phyloP scores from a whole-genome alignment of 1,284 basidiomycete species.

The Schizophyllum amplum region DNA sequence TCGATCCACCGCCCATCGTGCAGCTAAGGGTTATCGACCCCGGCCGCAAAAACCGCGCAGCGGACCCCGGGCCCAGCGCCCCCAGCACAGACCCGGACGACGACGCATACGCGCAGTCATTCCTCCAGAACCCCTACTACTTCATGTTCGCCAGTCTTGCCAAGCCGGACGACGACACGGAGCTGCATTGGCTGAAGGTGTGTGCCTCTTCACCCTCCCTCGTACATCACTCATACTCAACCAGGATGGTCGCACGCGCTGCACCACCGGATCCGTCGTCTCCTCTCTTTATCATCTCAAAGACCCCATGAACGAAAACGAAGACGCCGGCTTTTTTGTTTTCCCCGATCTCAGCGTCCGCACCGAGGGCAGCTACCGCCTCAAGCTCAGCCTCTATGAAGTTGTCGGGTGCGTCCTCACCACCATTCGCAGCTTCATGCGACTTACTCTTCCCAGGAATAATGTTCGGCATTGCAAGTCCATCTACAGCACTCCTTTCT shows the following conservation, averaged over 20 bases:
- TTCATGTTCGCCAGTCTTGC: constrained; percentile 91
- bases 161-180: constrained; percentile 84
- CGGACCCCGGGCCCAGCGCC: constrained; percentile 16
- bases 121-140: constrained; percentile 86
- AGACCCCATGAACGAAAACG: constrained; percentile 77
- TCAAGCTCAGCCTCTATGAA: constrained; percentile 90
- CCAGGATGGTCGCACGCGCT: constrained; percentile 79
- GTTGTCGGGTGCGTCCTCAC: constrained; percentile 71
- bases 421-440: background rate
- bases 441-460: constrained; percentile 37
- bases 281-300: constrained; percentile 93
- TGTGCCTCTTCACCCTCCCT: constrained; percentile 24
- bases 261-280: constrained; percentile 85
- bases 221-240: constrained; percentile 15
- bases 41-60: constrained; percentile 9
- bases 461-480: constrained; percentile 85
- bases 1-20: constrained; percentile 96
- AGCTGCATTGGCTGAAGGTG: constrained; percentile 79
- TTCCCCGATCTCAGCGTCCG: constrained; percentile 84
- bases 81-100: constrained; percentile 14
- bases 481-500: constrained; percentile 80
- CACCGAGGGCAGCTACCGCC: constrained; percentile 79
- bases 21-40: constrained; percentile 84
- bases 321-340: constrained; percentile 88
- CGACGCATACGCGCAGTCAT: constrained; percentile 36